Evolutionary conservation across 2,329 filamentous ascomycete genomes (phyloP), one percentile per base, ranked within the genome.

Genomic region (Hymenoscyphus fraxineus): DNA sequence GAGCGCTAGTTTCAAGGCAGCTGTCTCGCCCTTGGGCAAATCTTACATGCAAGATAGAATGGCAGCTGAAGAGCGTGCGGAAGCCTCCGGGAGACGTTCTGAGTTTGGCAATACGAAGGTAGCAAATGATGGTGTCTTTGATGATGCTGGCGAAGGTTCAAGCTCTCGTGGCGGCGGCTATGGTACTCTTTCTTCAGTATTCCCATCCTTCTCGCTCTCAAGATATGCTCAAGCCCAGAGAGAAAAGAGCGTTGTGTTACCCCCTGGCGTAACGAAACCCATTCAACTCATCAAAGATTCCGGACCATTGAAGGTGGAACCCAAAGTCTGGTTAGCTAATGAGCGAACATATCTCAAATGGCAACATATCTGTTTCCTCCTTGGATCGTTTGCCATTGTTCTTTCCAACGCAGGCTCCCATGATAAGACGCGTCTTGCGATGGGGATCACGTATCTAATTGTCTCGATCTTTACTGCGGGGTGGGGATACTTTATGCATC

Each of bases 291-390:
- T 99, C 82, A 99, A 99, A 81, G 96, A 99, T 78, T 85, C 90
- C 40, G 94, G 95, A 2, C 91, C 93, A 41, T 85, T 98, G 69
- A 90, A 93, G 75, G 92, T 99, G 64, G 95, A 99, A 80, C 93
- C 92, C 67, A 99, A 99, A 79, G 94, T 99, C 38, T 99, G 95
- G 94, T 88, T 99, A 64, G 95, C 95, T 62, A 99, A 99, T 78
- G 94, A 99, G 79, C 89, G 95, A 67, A 99, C 95, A 0, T 99
- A 97, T 76, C 89, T 99, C 77, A 98, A 97, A 78, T 99, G 95
- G 95, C 92, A 98, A 80, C 93, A 98, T 77, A 93, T 99, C 73
- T 89, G 88, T 67, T 87, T 99, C 59, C 83, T 99, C 15, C 87
- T 99, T 31, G 93, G 93, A 44, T 88, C 89, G 27, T 79, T 99